Percentiles rank a stretch among this genome's conserved stretches.
Evolutionary conservation across 495 filamentous ascomycete genomes (phyloP).

Genomic region (Penicillium fimorum): DNA sequence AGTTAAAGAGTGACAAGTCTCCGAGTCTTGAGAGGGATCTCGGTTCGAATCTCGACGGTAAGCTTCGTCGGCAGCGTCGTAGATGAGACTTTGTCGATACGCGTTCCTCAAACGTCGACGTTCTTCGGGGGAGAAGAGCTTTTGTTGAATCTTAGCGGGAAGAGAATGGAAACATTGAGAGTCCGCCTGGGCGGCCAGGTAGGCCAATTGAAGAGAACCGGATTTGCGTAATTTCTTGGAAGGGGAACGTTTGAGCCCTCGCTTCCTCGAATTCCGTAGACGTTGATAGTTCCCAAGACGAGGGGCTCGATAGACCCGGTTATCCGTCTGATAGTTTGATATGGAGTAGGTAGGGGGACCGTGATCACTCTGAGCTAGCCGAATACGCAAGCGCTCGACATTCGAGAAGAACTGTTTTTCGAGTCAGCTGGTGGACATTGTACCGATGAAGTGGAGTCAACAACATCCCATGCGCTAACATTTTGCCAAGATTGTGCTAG

Average conservation of each 20-base stretch:
- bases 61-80: constrained; percentile 71
- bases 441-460: constrained; percentile 12
- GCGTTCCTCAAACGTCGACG: constrained; percentile 57
- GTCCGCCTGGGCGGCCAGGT: constrained; percentile 52
- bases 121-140: constrained; percentile 72
- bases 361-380: constrained; percentile 32
- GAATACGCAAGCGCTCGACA: constrained; percentile 37
- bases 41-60: constrained; percentile 27
- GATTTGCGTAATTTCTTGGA: constrained; percentile 34
- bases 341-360: constrained; percentile 19
- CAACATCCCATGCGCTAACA: constrained; percentile 8
- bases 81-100: constrained; percentile 57
- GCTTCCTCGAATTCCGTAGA: constrained; percentile 15
- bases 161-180: constrained; percentile 69
- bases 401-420: constrained; percentile 42
- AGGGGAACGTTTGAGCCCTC: constrained; percentile 19
- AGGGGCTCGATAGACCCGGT: constrained; percentile 21
- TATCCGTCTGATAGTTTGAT: constrained; percentile 18
- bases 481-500: background rate
- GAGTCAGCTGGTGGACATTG: constrained; percentile 21
- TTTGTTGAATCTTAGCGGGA: constrained; percentile 68
- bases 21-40: background rate
- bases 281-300: constrained; percentile 12
- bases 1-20: constrained; percentile 17
- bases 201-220: constrained; percentile 42